phyloP scores from a whole-genome alignment of 352 stramenopile species.

The Phytophthora fragariaefolia region DNA sequence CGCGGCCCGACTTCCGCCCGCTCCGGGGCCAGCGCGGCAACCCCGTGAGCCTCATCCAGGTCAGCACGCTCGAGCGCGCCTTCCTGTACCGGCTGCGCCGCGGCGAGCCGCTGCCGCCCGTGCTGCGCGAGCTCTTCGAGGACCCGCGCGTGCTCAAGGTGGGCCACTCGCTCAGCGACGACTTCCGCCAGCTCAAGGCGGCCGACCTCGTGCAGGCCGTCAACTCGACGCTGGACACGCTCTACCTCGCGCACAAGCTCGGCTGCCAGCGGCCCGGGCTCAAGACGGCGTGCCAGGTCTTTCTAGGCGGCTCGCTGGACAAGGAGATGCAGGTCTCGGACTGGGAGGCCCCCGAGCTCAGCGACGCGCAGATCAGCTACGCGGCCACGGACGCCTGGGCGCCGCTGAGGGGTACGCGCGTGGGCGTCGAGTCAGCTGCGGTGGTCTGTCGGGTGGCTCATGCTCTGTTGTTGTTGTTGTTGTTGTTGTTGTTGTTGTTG shows the following conservation, averaged over 20 bases:
- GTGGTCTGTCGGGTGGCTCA: background rate
- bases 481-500: no score
- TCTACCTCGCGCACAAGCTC: constrained; percentile 79
- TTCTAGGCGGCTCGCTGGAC: constrained; percentile 67
- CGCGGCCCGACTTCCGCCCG: constrained; percentile 62
- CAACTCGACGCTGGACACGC: constrained; percentile 79
- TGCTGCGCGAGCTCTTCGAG: constrained; percentile 65
- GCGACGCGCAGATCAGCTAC: constrained; percentile 75
- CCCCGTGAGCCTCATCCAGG: constrained; percentile 80
- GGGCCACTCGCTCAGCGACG: constrained; percentile 78
- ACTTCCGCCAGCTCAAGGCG: constrained; percentile 69
- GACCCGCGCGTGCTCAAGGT: constrained; percentile 74
- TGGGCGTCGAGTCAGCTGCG: background rate
- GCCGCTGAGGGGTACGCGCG: constrained; percentile 70
- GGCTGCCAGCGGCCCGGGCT: constrained; percentile 77
- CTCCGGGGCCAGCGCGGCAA: constrained; percentile 59
- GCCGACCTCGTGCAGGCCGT: constrained; percentile 65
- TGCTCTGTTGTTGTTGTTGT: constrained; percentile 5
- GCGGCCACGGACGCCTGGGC: constrained; percentile 84
- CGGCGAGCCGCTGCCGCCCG: constrained; percentile 54
- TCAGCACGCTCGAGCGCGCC: constrained; percentile 76
- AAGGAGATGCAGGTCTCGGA: constrained; percentile 91
- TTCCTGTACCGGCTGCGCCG: constrained; percentile 79
- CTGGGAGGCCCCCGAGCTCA: constrained; percentile 77
- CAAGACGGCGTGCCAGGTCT: constrained; percentile 79